Evolutionary conservation across 2,329 filamentous ascomycete genomes (phyloP).

Genomic region (Fusarium stilboides): DNA sequence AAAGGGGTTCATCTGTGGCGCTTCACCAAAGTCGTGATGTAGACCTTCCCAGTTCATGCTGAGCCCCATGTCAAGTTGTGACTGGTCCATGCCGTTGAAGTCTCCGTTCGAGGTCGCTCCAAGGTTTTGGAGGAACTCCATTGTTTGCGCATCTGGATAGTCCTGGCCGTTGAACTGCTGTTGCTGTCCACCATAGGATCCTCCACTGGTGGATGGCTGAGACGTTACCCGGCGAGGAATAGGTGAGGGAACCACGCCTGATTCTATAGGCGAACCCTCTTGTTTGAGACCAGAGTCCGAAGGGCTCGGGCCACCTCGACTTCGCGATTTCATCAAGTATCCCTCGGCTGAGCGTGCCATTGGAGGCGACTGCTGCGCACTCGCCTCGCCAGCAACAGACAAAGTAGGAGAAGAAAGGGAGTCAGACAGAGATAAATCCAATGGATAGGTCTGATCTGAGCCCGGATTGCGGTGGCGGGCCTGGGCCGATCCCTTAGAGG

Average conservation of each 20-base stretch:
- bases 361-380: conserved; percentile 58
- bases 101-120: conserved; percentile 53
- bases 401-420: conserved; percentile 60
- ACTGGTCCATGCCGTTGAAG: conserved; percentile 57
- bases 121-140: conserved; percentile 69
- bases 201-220: conserved; percentile 51
- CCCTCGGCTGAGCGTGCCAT: conserved; percentile 54
- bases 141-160: conserved; percentile 65
- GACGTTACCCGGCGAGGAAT: conserved; percentile 56
- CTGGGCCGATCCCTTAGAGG: conserved; percentile 42
- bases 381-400: conserved; percentile 55
- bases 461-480: conserved; percentile 50
- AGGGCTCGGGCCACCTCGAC: conserved; percentile 52
- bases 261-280: conserved; percentile 56
- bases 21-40: conserved; percentile 74
- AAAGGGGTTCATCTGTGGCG: conserved; percentile 76
- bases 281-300: conserved; percentile 50
- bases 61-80: conserved; percentile 75
- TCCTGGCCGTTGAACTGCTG: conserved; percentile 57
- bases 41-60: conserved; percentile 76
- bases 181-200: conserved; percentile 54
- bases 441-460: conserved; percentile 54
- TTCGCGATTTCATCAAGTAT: conserved; percentile 52
- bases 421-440: conserved; percentile 58
- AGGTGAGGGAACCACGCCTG: conserved; percentile 63